A percentile compares a stretch with the other conserved stretches of the same genome.
Evolutionary conservation across 2,329 filamentous ascomycete genomes (phyloP).

Genomic region (Sphaerulina populicola): DNA sequence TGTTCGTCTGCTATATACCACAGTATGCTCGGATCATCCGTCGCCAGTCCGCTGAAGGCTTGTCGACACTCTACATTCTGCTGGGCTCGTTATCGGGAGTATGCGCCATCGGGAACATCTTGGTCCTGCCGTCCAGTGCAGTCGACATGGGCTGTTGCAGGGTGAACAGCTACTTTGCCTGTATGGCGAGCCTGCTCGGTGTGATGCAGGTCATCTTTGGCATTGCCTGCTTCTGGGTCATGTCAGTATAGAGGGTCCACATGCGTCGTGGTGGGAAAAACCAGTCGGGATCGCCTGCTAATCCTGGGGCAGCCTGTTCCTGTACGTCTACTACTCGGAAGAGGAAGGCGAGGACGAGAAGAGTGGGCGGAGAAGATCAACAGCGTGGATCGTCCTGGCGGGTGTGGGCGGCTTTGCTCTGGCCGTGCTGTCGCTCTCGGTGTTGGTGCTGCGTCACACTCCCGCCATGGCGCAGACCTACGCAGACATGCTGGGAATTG

Average conservation of each 20-base stretch:
- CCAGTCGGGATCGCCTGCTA: background rate
- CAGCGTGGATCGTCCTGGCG: conserved; percentile 40
- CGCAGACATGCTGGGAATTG: conserved; percentile 74
- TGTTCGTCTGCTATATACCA: conserved; percentile 82
- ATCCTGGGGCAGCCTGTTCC: conserved; percentile 10
- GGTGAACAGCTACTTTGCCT: conserved; percentile 70
- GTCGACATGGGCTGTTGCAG: conserved; percentile 75
- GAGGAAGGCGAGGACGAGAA: conserved; percentile 28
- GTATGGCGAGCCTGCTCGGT: conserved; percentile 69
- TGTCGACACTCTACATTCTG: conserved; percentile 84
- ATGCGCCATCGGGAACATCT: conserved; percentile 77
- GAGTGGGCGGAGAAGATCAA: conserved; percentile 20
- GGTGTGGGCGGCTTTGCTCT: conserved; percentile 67
- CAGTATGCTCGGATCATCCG: conserved; percentile 84
- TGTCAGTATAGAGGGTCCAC: conserved; percentile 62
- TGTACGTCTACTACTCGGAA: conserved; percentile 13
- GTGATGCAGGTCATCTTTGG: conserved; percentile 84
- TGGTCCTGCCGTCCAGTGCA: conserved; percentile 69
- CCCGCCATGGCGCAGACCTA: conserved; percentile 59
- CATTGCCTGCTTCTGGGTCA: conserved; percentile 79
- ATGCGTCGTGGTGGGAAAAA: background rate
- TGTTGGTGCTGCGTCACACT: conserved; percentile 55
- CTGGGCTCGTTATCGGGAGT: conserved; percentile 82
- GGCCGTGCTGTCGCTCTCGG: conserved; percentile 54
- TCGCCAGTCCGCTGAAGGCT: conserved; percentile 76